These are phyloP conservation scores for Leptographium wingfieldii DNA, from an alignment of 2,329 filamentous ascomycete genomes.

Conservation along the genomic window DNA sequence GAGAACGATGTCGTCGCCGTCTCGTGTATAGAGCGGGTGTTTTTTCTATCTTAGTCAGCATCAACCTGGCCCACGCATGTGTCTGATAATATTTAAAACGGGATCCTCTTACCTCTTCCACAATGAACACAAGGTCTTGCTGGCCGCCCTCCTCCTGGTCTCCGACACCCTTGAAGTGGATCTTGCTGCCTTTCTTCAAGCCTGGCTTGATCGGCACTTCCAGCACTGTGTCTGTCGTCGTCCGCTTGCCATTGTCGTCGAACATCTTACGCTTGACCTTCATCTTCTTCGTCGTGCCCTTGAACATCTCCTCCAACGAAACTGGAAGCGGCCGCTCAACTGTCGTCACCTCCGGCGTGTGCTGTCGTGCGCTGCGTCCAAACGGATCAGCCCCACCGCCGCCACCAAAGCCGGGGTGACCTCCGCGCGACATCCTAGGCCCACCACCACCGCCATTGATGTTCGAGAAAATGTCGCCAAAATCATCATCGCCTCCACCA, in stretches of 20 bases:
- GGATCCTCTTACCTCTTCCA: conserved; percentile 64
- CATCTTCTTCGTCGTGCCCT: conserved; percentile 87
- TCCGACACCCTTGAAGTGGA: conserved; percentile 95
- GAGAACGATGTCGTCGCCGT: conserved; percentile 75
- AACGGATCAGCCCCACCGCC: conserved; percentile 11
- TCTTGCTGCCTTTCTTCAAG: conserved; percentile 93
- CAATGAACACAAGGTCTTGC: conserved; percentile 89
- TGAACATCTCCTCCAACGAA: conserved; percentile 78
- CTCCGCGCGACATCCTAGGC: conserved; percentile 3
- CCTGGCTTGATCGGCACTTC: conserved; percentile 94
- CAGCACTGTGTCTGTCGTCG: conserved; percentile 75
- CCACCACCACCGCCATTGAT: conserved; percentile 18
- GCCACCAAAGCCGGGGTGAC: conserved; percentile 15
- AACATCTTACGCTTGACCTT: conserved; percentile 96
- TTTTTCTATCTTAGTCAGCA: conserved; percentile 49
- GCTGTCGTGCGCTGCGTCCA: conserved; percentile 26
- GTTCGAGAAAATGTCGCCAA: conserved; percentile 42
- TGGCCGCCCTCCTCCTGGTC: conserved; percentile 94
- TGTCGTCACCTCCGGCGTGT: conserved; percentile 76
- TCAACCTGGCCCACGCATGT: too few relatives aligned
- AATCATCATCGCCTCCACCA: conserved; percentile 31
- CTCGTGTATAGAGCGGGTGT: conserved; percentile 71
- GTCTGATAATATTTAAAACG: background rate
- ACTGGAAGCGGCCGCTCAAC: conserved; percentile 75
- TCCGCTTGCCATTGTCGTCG: conserved; percentile 74